phyloP scores from a whole-genome alignment of 176 grass and related monocot genomes.

The Avena eriantha region DNA sequence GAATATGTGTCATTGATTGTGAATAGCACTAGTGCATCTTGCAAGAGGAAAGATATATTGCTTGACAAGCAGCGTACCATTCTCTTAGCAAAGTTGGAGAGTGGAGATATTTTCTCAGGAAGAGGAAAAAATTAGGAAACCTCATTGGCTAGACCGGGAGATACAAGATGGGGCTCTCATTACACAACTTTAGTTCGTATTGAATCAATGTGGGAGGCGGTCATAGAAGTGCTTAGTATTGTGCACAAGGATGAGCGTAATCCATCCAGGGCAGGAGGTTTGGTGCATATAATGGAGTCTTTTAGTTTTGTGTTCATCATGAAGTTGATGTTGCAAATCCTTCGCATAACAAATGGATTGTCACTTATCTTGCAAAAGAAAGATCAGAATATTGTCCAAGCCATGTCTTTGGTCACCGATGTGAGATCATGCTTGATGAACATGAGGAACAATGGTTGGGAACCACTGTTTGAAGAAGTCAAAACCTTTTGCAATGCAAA shows the following conservation, averaged over 20 bases:
- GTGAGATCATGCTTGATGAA: neutral
- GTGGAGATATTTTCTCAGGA: too few species aligned
- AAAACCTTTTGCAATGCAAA: neutral
- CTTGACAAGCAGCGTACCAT: neutral
- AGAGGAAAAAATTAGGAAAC: too few species aligned
- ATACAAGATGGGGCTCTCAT: too few species aligned
- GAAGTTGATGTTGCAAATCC: neutral
- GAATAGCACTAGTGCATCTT: neutral
- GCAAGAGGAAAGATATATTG: neutral
- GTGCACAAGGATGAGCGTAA: too few species aligned
- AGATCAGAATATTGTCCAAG: neutral
- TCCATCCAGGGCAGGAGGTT: too few species aligned
- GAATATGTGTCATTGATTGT: neutral
- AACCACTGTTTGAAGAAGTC: neutral
- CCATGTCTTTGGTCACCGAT: neutral
- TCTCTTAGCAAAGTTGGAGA: too few species aligned
- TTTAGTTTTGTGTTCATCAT: too few species aligned
- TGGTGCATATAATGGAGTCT: too few species aligned
- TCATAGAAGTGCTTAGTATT: too few species aligned
- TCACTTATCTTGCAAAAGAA: neutral
- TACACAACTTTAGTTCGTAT: too few species aligned
- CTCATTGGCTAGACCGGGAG: too few species aligned
- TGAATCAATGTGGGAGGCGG: too few species aligned
- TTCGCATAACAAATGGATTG: neutral
- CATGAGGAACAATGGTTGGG: neutral